A percentile compares a stretch with the other conserved stretches of the same genome.
Evolutionary conservation across 768 basidiomycete species (phyloP).

Genomic region (Suillus paluster): DNA sequence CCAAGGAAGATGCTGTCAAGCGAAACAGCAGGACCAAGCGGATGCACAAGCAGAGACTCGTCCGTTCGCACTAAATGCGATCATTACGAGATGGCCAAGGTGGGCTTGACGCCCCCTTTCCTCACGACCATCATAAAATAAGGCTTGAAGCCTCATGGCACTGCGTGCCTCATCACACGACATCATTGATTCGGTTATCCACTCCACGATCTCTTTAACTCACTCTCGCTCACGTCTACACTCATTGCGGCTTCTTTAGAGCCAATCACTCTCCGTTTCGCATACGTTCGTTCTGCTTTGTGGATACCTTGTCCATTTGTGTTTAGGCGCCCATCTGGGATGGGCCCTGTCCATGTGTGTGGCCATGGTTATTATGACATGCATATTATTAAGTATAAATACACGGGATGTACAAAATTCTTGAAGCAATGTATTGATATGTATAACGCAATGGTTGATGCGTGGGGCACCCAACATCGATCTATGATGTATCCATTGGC

Average conservation of each 20-base stretch:
- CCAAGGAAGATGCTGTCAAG: constrained; percentile 20
- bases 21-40: constrained; percentile 18
- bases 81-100: not conserved
- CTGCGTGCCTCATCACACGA: not conserved
- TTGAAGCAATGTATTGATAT: not conserved
- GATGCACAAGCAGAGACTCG: constrained; percentile 29
- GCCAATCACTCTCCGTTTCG: not conserved
- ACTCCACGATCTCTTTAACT: not conserved
- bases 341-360: not conserved
- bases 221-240: not conserved
- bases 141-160: not conserved
- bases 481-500: too few species aligned
- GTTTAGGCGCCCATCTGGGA: not conserved
- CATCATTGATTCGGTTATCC: not conserved
- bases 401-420: not conserved
- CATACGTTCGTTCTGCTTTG: not conserved
- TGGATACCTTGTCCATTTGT: not conserved
- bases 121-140: not conserved
- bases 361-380: constrained; percentile 1
- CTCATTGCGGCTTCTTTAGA: not conserved
- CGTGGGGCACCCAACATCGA: too few species aligned
- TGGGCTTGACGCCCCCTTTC: not conserved
- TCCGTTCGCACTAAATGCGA: constrained; percentile 12
- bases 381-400: not conserved
- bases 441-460: not conserved